A percentile compares a stretch with the other conserved stretches of the same genome.
These are phyloP conservation scores for Cicer arietinum DNA, from an alignment of 306 rosid genomes.

Conservation along the genomic window DNA sequence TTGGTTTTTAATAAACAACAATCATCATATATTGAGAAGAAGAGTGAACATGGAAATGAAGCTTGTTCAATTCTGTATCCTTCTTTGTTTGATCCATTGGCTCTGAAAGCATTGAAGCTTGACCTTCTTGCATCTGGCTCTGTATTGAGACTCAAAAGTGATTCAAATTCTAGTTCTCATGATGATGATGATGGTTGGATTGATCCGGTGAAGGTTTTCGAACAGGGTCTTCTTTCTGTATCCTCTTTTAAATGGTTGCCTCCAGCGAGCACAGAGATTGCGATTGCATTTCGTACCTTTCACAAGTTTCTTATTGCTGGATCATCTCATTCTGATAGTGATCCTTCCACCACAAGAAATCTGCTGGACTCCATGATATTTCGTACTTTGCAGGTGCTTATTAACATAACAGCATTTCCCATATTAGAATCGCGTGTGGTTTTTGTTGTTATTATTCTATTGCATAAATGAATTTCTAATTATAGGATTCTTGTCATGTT, in stretches of 20 bases:
- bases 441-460: slow-evolving; percentile 5
- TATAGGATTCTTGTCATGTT: slow-evolving; percentile 17
- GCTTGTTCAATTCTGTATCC: slow-evolving; percentile 66
- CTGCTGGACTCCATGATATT: slow-evolving; percentile 71
- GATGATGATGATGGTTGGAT: slow-evolving; percentile 43
- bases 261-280: slow-evolving; percentile 81
- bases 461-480: slow-evolving; percentile 1
- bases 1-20: slow-evolving; percentile 51
- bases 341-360: slow-evolving; percentile 68
- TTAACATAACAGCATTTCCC: slow-evolving; percentile 23
- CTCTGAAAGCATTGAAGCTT: slow-evolving; percentile 88
- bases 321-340: slow-evolving; percentile 68
- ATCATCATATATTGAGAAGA: slow-evolving; percentile 44
- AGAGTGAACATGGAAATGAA: slow-evolving; percentile 50
- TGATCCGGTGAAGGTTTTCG: slow-evolving; percentile 66
- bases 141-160: slow-evolving; percentile 49
- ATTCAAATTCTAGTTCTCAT: slow-evolving; percentile 41
- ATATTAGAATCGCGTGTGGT: slow-evolving; percentile 14
- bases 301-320: slow-evolving; percentile 78
- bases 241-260: slow-evolving; percentile 93
- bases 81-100: slow-evolving; percentile 80
- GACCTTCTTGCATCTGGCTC: slow-evolving; percentile 83
- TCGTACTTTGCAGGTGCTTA: slow-evolving; percentile 65
- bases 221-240: slow-evolving; percentile 78
- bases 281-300: slow-evolving; percentile 73